Conservation (phyloP, 495 filamentous ascomycete species). For the Rusavskia elegans region DNA sequence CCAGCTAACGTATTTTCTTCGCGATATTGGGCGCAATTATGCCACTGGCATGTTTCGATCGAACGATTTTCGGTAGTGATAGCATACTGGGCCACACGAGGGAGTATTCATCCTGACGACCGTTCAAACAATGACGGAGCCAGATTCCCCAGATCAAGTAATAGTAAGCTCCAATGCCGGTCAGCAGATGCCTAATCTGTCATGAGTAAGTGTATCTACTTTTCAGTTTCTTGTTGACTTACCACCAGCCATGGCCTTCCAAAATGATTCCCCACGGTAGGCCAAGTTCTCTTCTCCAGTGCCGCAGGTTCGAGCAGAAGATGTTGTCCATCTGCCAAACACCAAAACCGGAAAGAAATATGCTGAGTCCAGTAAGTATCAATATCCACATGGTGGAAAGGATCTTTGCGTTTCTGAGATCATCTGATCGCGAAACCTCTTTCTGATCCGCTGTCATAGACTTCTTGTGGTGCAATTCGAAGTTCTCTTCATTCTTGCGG, state of each 20-base stretch:
- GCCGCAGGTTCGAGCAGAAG: slow-evolving; percentile 57
- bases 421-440: slow-evolving; percentile 15
- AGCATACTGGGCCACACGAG: slow-evolving; percentile 55
- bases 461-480: slow-evolving; percentile 15
- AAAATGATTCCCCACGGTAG: slow-evolving; percentile 83
- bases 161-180: slow-evolving; percentile 56
- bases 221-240: slow-evolving; percentile 29
- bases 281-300: slow-evolving; percentile 54
- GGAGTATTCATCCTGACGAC: slow-evolving; percentile 58
- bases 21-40: slow-evolving; percentile 7
- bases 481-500: slow-evolving; percentile 20
- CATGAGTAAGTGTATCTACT: not conserved
- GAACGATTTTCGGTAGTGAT: slow-evolving; percentile 50
- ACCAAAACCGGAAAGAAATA: slow-evolving; percentile 71
- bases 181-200: slow-evolving; percentile 44
- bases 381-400: slow-evolving; percentile 62
- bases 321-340: slow-evolving; percentile 81
- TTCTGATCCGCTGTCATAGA: slow-evolving; percentile 12
- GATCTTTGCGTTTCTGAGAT: slow-evolving; percentile 40
- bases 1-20: slow-evolving; percentile 22
- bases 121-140: slow-evolving; percentile 66
- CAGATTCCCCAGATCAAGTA: slow-evolving; percentile 81
- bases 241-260: slow-evolving; percentile 98
- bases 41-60: slow-evolving; percentile 18
- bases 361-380: slow-evolving; percentile 49